A percentile compares a stretch with the other conserved stretches of the same genome.
Evolutionary conservation across 129 eudicot genomes (phyloP).

Genomic region (Glebionis coronaria): DNA sequence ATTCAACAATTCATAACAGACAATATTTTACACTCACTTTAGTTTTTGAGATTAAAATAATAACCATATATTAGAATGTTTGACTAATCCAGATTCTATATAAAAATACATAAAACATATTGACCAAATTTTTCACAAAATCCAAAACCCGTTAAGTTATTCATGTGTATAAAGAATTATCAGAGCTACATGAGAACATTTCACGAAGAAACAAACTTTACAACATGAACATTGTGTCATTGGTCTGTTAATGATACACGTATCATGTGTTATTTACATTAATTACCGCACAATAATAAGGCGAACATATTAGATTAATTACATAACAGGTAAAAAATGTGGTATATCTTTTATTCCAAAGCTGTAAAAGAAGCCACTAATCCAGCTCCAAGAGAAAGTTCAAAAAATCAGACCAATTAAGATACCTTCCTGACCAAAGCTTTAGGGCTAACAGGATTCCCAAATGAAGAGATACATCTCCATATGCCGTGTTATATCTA

Average conservation of each 20-base stretch:
- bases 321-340: background rate
- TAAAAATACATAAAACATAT: too few species aligned
- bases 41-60: too few species aligned
- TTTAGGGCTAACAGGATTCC: slow-evolving; percentile 70
- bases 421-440: slow-evolving; percentile 75
- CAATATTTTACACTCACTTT: too few species aligned
- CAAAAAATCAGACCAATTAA: slow-evolving; percentile 62
- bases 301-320: slow-evolving; percentile 8
- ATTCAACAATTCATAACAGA: too few species aligned
- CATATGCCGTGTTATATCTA: too few species aligned
- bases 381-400: slow-evolving; percentile 74
- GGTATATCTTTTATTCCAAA: slow-evolving; percentile 54
- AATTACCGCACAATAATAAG: background rate
- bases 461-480: slow-evolving; percentile 43
- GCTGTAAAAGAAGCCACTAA: slow-evolving; percentile 72
- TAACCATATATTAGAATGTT: too few species aligned
- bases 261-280: background rate
- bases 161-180: background rate
- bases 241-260: background rate
- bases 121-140: too few species aligned
- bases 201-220: background rate
- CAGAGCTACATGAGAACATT: background rate
- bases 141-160: too few species aligned
- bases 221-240: background rate
- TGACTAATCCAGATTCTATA: too few species aligned